These are phyloP conservation scores for Aspergillus vadensis DNA, from an alignment of 2,329 filamentous ascomycete species.

Conservation along the genomic window DNA sequence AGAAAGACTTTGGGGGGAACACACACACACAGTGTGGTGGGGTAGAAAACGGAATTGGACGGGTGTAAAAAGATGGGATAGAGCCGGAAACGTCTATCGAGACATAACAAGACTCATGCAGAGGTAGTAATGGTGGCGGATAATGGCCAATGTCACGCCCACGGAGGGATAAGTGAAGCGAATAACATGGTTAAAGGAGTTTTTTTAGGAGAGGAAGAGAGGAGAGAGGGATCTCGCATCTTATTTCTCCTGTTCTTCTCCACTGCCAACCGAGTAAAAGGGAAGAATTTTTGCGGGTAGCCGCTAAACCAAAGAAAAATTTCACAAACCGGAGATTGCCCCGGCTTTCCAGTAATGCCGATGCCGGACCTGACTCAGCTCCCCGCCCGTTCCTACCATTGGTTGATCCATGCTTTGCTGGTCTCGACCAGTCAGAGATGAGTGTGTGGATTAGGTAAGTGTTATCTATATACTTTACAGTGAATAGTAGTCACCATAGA, in stretches of 20 bases:
- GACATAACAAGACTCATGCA: slow-evolving; percentile 22
- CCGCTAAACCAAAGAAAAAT: slow-evolving; percentile 23
- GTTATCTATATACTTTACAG: too few relatives aligned
- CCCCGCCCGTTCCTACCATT: not conserved
- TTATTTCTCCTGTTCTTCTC: slow-evolving; percentile 20
- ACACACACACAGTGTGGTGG: slow-evolving; percentile 22
- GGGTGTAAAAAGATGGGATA: slow-evolving; percentile 14
- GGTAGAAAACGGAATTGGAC: slow-evolving; percentile 12
- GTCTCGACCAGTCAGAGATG: not conserved
- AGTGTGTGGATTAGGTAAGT: not conserved
- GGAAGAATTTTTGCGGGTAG: slow-evolving; percentile 23
- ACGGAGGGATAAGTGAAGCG: slow-evolving; percentile 25
- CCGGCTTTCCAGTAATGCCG: not conserved
- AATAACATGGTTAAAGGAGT: slow-evolving; percentile 29
- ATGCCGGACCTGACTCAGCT: slow-evolving; percentile 8
- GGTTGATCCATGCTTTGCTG: not conserved
- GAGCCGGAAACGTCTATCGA: slow-evolving; percentile 19
- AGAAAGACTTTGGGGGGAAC: slow-evolving; percentile 12
- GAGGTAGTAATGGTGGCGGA: slow-evolving; percentile 12
- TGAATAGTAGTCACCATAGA: too few relatives aligned
- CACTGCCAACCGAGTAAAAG: slow-evolving; percentile 14
- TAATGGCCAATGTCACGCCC: slow-evolving; percentile 20
- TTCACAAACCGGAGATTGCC: slow-evolving; percentile 12
- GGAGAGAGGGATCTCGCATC: slow-evolving; percentile 15
- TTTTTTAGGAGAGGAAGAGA: slow-evolving; percentile 23